Conservation (phyloP, 495 filamentous ascomycete species). For the Aspergillus diversus region DNA sequence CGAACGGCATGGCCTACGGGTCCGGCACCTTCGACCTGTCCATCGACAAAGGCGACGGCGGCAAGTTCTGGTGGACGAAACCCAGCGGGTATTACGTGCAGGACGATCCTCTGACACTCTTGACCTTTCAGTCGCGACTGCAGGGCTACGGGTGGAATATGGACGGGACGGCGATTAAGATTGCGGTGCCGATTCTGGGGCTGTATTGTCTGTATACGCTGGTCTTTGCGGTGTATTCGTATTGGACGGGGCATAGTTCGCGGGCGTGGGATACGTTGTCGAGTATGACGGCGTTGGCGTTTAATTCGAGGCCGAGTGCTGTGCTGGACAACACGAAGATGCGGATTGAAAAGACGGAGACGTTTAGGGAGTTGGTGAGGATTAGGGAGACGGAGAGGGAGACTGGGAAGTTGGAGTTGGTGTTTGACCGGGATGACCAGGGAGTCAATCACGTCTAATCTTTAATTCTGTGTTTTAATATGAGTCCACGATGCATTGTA, state of each 20-base stretch:
- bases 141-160: not conserved
- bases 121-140: not conserved
- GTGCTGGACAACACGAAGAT: constrained; percentile 1
- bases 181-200: not conserved
- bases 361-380: too few relatives aligned
- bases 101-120: not conserved
- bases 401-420: too few relatives aligned
- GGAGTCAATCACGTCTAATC: too few relatives aligned
- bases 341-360: too few relatives aligned
- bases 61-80: not conserved
- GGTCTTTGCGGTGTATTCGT: not conserved
- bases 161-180: not conserved
- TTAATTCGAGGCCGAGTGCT: not conserved
- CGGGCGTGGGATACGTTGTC: not conserved
- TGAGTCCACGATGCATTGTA: too few relatives aligned
- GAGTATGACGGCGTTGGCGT: not conserved
- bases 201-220: not conserved
- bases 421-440: too few relatives aligned
- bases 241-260: not conserved
- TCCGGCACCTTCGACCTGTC: not conserved
- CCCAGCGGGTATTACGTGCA: not conserved
- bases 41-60: not conserved
- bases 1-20: not conserved
- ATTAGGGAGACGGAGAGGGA: too few relatives aligned
- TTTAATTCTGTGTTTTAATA: too few relatives aligned